Percentiles rank a stretch among this genome's conserved stretches.
Conservation (phyloP, 306 rosid species). For the Canavalia ensiformis region DNA sequence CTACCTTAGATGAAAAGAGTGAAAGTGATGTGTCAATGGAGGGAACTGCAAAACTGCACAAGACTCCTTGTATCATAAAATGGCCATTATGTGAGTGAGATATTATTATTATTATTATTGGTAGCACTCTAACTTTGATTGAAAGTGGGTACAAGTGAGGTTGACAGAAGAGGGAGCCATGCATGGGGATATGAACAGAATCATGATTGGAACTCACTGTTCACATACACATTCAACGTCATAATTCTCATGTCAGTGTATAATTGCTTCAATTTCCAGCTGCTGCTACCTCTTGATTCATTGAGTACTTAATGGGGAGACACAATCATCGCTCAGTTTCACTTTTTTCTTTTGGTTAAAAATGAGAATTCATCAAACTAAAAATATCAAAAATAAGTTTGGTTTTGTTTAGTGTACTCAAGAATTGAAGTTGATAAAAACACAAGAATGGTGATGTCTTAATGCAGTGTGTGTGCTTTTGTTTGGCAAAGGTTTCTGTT, state of each 20-base stretch:
- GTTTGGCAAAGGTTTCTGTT: not conserved
- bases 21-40: conserved; percentile 52
- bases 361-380: not conserved
- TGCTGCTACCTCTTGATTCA: conserved; percentile 32
- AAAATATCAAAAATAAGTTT: not conserved
- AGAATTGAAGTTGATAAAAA: not conserved
- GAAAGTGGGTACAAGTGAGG: conserved; percentile 47
- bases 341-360: conserved; percentile 36
- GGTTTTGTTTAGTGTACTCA: not conserved
- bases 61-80: conserved; percentile 49
- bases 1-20: not conserved
- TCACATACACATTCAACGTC: conserved; percentile 53
- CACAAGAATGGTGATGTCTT: not conserved
- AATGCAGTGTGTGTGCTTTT: not conserved
- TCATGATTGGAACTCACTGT: conserved; percentile 78
- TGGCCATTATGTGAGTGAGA: conserved; percentile 39
- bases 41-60: conserved; percentile 46
- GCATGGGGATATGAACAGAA: conserved; percentile 56
- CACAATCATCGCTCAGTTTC: conserved; percentile 34
- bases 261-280: conserved; percentile 22
- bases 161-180: conserved; percentile 54
- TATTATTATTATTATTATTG: conserved; percentile 21
- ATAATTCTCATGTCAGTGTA: conserved; percentile 38
- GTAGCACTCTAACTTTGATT: conserved; percentile 29
- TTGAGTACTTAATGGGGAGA: conserved; percentile 8